Base-by-base conservation (phyloP, 1,284 basidiomycete genomes). In the Boletus nobilissimus region DNA sequence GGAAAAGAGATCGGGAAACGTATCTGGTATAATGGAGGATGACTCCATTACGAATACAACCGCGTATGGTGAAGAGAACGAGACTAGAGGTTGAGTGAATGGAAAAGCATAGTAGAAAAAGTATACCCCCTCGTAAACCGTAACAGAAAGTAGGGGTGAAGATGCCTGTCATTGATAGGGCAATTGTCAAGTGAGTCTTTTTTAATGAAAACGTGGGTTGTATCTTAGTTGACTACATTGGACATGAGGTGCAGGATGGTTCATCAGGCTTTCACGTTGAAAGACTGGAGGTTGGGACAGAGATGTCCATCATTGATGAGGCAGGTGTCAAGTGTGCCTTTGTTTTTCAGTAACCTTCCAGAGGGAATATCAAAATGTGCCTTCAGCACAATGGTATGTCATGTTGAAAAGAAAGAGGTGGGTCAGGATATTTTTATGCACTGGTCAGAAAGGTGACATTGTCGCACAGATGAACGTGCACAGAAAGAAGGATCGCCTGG, bases 401-500 rank as follows among this genome's bases (percentile, higher is more conserved):
- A 51, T 11, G 48, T 51, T 26, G 24, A 19, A 51, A 18, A 40
- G 40, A 40, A 40, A 40, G 40, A 40, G 16, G 40, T 40, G 40
- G 40, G 9, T 16, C 40, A 40, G 40, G 40, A 62, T 40, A 40
- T 40, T 16, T 40, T 40, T 40, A 40, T 76, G 34, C 57, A 69
- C 73, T 79, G 65, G 70, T 39, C 54, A 24, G 65, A 74, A 65
- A 62, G 38, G 38, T 77, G 72, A 80, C 70, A 70, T 76, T 36
- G 73, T 74, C 51, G 32, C 39, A n/a, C 77, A 96, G 91, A 89
- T 99, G 73, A 97, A 96, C 90, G n/a, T n/a, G n/a, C n/a, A n/a
- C n/a, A n/a, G 90, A 79, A 95, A 97, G 85, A 96, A 98, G 80
- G 97, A 97, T 6, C 91, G 95, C 51, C 85, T 98, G 29, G 94